Evolutionary conservation across 2,329 filamentous ascomycete genomes (phyloP), one percentile per base, ranked within the genome.

Genomic region (Colletotrichum scovillei): DNA sequence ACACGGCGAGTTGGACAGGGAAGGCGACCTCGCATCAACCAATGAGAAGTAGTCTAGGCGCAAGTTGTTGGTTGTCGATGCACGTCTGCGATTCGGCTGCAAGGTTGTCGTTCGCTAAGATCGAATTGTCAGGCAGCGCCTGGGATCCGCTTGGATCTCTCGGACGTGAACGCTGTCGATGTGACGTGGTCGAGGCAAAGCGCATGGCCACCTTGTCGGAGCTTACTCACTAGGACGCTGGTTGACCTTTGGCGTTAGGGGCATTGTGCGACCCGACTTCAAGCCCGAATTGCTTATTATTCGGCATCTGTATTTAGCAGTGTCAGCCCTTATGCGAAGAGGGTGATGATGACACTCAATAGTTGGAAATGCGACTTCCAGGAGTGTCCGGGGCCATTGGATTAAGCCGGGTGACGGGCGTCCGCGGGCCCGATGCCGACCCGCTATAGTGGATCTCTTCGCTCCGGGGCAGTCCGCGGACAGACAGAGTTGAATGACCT

Each of bases 81-180:
- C 9, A 24, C 16, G 4, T 26, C 26, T 38, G 30, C 42, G 60
- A 70, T 60, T 26, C 42, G 53, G 46, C 26, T 62, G 67, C 67
- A 60, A 70, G 70, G 60, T 57, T 65, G 55, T 63, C 28, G n/a
- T 59, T 28, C 55, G 71, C 67, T 62, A 71, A 65, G 71, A 66
- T 65, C 32, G 22, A 52, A 60, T 32, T 53, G 28, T 60, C 35
- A 67, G 60, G 38, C 71, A 28, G 46, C 56, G 70, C 59, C 56
- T 70, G 55, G 60, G 60, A 69, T 66, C 67, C 67, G 71, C 71
- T 70, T 71, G 59, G 71, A 59, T 66, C 67, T 63, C 71, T 71
- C 71, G 26, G 67, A 66, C 71, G 22, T 63, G 14, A 38, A 46
- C 24, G 55, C 64, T 32, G 49, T 19, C 46, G 62, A 73, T 66